Evolutionary conservation across 192 early-diverging fungal genomes (phyloP).

Genomic region (Dissophora globulifera): DNA sequence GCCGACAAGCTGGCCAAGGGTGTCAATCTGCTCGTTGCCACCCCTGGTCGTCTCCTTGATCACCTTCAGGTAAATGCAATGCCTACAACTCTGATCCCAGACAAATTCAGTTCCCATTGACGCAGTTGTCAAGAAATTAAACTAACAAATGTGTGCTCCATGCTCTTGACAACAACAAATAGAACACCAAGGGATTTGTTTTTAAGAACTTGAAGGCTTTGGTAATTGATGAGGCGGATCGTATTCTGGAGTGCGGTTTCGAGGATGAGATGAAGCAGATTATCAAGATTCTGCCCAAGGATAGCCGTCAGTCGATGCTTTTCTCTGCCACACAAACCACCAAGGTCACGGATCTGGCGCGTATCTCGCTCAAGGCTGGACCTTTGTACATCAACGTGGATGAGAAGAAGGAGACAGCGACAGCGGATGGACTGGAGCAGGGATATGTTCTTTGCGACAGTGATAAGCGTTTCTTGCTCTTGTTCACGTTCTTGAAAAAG

Average conservation of each 20-base stretch:
- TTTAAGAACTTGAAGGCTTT: conserved; percentile 95
- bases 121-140: no score
- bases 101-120: no score
- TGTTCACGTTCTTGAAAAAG: conserved; percentile 98
- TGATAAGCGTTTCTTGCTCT: conserved; percentile 93
- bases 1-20: conserved; percentile 96
- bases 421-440: conserved; percentile 96
- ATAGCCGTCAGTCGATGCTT: conserved; percentile 96
- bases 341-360: conserved; percentile 96
- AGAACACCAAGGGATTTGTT: conserved; percentile 95
- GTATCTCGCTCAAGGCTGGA: conserved; percentile 96
- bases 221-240: conserved; percentile 97
- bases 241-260: conserved; percentile 98
- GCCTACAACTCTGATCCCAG: no score
- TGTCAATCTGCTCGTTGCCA: conserved; percentile 95
- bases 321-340: conserved; percentile 99
- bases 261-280: conserved; percentile 99
- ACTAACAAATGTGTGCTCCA: no score
- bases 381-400: conserved; percentile 99
- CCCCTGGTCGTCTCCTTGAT: conserved; percentile 97
- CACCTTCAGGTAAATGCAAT: conserved; percentile 91
- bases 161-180: background rate
- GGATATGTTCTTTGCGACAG: conserved; percentile 96
- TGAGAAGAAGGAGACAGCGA: conserved; percentile 94
- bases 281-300: conserved; percentile 89